Base-by-base conservation (phyloP, 1,284 basidiomycete genomes). In the Kwoniella shivajii region DNA sequence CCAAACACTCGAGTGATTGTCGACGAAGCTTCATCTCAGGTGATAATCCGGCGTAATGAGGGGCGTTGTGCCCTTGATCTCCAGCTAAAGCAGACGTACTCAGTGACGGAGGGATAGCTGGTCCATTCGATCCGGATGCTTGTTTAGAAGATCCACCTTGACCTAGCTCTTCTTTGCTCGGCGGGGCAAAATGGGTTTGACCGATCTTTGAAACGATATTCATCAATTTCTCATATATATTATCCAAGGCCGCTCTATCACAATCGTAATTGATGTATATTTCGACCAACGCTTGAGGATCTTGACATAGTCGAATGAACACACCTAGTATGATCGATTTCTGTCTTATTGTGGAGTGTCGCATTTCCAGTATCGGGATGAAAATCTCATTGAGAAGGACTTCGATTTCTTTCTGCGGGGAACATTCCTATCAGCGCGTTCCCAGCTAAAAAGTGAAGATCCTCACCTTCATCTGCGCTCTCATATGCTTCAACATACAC, bases 251-350 rank as follows among this genome's bases (percentile, higher is more conserved):
- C 54, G 91, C 86, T 61, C 90, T 86, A 72, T 97, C 94, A 73
- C 94, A 98, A 70, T 98, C 94, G 72, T 98, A 97, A 77, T 98
- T 98, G 76, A 98, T 86, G 79, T 97, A 98, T 56, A 97, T 87
- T 75, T 98, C 94, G 24, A 98, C 94, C 16, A 98, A 81, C 6
- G 93, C 92, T 75, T 97, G 94, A 1, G 94, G 92, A 69, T 97
- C 93, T 74, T 94, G 89, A 70, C 89, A 93, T 14, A 98, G 80
- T 45, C 89, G 85, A 27, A 88, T 87, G 51, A 94, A 78, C 84
- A 94, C 91, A 39, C 85, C 86, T 48, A 97, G 82, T 54, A 97
- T 88, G 48, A 92, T 86, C 5, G 88, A 89, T 79, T 98, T 97
- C 73, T 97, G 96, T 71, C 91, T 92, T 51, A 96, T 81, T 0